Conservation (phyloP, 805 yeast genomes). For the Candida morakotiae region DNA sequence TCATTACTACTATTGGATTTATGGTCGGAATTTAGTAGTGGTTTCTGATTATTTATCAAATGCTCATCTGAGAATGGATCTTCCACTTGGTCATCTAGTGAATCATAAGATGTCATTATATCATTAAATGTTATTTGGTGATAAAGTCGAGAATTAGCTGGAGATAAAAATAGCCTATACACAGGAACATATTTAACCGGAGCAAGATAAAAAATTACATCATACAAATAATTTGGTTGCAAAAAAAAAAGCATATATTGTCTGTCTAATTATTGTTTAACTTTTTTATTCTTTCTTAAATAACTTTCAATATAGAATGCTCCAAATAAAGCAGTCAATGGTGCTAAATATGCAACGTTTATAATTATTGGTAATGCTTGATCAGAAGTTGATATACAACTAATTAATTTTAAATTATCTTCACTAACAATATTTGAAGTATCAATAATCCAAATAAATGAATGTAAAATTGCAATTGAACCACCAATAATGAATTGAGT, state of each 20-base stretch:
- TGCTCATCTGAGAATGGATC: background rate
- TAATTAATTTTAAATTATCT: constrained; percentile 19
- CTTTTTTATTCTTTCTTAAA: constrained; percentile 19
- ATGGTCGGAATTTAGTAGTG: background rate
- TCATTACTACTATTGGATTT: background rate
- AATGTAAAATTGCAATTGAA: constrained; percentile 58
- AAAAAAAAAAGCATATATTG: background rate
- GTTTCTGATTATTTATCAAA: background rate
- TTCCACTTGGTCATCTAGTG: background rate
- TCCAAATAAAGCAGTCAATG: constrained; percentile 62
- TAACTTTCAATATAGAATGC: constrained; percentile 63
- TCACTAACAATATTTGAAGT: constrained; percentile 29
- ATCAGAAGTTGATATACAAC: constrained; percentile 55
- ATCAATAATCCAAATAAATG: constrained; percentile 59
- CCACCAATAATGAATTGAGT: constrained; percentile 69
- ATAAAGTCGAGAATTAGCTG: no score
- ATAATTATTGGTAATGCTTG: constrained; percentile 59
- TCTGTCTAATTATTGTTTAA: background rate
- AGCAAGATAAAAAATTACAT: background rate
- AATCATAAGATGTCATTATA: background rate
- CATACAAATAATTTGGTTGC: background rate
- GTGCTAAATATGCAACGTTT: constrained; percentile 63
- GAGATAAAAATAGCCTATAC: background rate
- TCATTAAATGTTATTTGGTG: background rate
- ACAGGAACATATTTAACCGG: background rate